Evolutionary conservation across 345 rosid genomes (phyloP), one percentile per base, ranked within the genome.

Genomic region (Aurinia saxatilis): DNA sequence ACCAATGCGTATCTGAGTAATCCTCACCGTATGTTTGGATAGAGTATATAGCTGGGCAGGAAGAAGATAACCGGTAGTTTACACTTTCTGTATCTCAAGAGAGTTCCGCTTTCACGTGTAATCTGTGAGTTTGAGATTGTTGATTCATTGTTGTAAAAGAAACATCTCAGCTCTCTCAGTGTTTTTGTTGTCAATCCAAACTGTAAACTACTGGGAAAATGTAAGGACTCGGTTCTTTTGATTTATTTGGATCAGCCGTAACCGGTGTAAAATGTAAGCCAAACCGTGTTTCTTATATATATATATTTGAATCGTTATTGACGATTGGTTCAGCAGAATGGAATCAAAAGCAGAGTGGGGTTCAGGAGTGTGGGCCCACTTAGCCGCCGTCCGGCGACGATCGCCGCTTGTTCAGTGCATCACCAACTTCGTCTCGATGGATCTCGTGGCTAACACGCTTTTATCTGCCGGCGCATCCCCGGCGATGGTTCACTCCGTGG

Each of bases 391-490:
- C 65, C 80, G 92, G 50, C 50, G 17, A 56, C 79, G 21, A 21
- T 78, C 95, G 14, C 95, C 95, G 38, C 61, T 92, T 39, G 73
- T 89, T 57, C 98, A 92, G 77, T 91, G 98, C 83, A 91, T 91
- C 70, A 86, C 95, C 50, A 91, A 91, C 77, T 80, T 79, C 67
- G 95, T 89, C 63, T 88, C 96, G 41, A 91, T 91, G 98, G 98
- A 89, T 72, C 66, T 86, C 17, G 80, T 84, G 60, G 96, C 95
- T 65, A 91, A 91, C 76, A 80, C 87, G 47, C 96, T 91, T 48
- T 73, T 86, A 46, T 71, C 96, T 10, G 92, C 89, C 30, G 96
- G 96, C 27, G 98, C 96, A 3, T 91, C 98, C 0, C 96, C 98
- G 33, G 95, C 98, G 34, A 91, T 86, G 96, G 71, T 91, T 36